These are phyloP conservation scores for Xylaria sp. DNA, from an alignment of 2,329 filamentous ascomycete species.

Conservation along the genomic window DNA sequence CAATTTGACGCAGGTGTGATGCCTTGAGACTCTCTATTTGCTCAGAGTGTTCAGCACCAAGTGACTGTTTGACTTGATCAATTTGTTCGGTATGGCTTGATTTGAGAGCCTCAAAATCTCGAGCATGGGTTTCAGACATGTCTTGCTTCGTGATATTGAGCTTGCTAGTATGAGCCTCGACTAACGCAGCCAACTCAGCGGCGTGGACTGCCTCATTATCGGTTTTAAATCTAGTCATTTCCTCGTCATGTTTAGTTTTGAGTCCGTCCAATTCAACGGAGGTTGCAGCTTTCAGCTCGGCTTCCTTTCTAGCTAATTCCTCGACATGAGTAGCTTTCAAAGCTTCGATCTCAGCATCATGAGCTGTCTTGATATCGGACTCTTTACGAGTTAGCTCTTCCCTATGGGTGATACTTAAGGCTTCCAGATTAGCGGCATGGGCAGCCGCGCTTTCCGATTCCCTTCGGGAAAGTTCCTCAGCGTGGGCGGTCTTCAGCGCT, in stretches of 20 bases:
- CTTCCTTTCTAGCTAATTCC: slow-evolving; percentile 14
- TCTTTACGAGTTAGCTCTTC: slow-evolving; percentile 21
- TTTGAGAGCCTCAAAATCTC: slow-evolving; percentile 34
- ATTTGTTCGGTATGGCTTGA: slow-evolving; percentile 33
- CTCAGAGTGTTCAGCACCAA: slow-evolving; percentile 26
- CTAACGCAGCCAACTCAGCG: slow-evolving; percentile 36
- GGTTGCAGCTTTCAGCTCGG: slow-evolving; percentile 16
- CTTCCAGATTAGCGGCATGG: slow-evolving; percentile 34
- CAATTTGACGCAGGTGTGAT: slow-evolving; percentile 32
- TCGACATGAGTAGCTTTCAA: slow-evolving; percentile 30
- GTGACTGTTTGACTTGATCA: slow-evolving; percentile 30
- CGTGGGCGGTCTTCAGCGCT: slow-evolving; percentile 12
- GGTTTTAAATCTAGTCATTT: slow-evolving; percentile 32
- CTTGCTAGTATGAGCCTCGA: slow-evolving; percentile 29
- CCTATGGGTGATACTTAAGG: slow-evolving; percentile 29
- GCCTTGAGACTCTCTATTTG: slow-evolving; percentile 34
- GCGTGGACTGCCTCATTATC: slow-evolving; percentile 34
- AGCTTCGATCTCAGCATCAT: slow-evolving; percentile 33
- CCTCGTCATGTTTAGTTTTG: slow-evolving; percentile 34
- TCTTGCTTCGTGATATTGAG: slow-evolving; percentile 33
- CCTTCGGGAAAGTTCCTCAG: slow-evolving; percentile 13
- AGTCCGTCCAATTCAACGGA: slow-evolving; percentile 31
- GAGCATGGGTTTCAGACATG: slow-evolving; percentile 31
- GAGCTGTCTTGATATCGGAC: slow-evolving; percentile 13
- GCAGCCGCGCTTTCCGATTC: slow-evolving; percentile 9